Conservation (phyloP, 2,329 filamentous ascomycete species). For the Neurospora sp. region DNA sequence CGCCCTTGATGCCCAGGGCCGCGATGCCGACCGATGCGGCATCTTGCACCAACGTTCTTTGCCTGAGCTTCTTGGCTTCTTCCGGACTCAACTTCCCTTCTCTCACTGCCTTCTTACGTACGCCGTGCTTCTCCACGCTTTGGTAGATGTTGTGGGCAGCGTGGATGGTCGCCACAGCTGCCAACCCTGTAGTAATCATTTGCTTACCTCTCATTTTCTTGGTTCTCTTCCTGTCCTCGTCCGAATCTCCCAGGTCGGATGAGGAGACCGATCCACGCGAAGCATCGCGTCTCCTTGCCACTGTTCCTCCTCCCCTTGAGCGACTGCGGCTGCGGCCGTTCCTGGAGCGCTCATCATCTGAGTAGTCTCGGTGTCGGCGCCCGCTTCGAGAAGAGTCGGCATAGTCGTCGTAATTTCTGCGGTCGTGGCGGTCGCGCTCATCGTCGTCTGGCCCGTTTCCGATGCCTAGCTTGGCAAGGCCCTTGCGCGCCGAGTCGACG, state of each 20-base stretch:
- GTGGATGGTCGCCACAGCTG: conserved; percentile 49
- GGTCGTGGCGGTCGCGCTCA: conserved; percentile 21
- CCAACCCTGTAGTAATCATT: conserved; percentile 45
- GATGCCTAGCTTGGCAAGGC: conserved; percentile 51
- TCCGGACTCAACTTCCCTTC: conserved; percentile 40
- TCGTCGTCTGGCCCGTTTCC: conserved; percentile 36
- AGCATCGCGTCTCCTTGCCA: conserved; percentile 22
- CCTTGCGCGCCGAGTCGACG: conserved; percentile 51
- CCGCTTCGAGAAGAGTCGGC: conserved; percentile 21
- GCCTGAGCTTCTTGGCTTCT: conserved; percentile 47
- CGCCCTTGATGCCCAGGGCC: conserved; percentile 47
- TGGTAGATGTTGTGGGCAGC: conserved; percentile 48
- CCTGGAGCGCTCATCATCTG: conserved; percentile 36
- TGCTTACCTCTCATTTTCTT: conserved; percentile 55
- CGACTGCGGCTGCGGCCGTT: conserved; percentile 28
- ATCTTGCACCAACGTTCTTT: conserved; percentile 46
- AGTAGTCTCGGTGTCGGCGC: conserved; percentile 23
- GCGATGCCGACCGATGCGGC: conserved; percentile 49
- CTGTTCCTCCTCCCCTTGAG: conserved; percentile 24
- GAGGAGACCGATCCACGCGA: conserved; percentile 31
- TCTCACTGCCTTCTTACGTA: conserved; percentile 41
- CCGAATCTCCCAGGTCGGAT: conserved; percentile 48
- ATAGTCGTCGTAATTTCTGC: conserved; percentile 20
- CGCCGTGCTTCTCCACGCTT: conserved; percentile 46
- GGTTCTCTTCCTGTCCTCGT: conserved; percentile 42